A percentile compares a stretch with the other conserved stretches of the same genome.
These are phyloP conservation scores for Pythium vanterpoolii DNA, from an alignment of 352 stramenopile genomes.

Conservation along the genomic window DNA sequence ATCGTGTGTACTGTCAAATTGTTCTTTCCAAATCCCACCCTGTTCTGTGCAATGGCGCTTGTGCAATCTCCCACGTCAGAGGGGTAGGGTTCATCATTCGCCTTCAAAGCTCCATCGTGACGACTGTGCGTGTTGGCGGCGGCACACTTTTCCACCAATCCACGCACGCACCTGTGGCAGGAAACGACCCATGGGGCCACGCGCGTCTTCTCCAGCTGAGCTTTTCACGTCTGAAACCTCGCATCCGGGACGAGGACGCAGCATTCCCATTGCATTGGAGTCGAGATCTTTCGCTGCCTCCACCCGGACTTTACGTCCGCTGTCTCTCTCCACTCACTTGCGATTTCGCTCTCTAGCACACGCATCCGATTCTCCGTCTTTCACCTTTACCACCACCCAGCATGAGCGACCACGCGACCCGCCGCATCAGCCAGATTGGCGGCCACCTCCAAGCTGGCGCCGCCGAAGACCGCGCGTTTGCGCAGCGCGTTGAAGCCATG, in stretches of 20 bases:
- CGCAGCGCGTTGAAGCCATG: constrained; percentile 71
- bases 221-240: constrained; percentile 31
- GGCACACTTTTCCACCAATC: constrained; percentile 27
- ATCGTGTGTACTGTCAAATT: too few relatives aligned
- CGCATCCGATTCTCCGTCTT: not conserved
- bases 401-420: constrained; percentile 62
- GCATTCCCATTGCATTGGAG: not conserved
- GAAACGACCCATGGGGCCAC: constrained; percentile 13
- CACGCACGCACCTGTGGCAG: not conserved
- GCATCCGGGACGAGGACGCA: constrained; percentile 11
- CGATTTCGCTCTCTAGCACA: constrained; percentile 16
- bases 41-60: constrained; percentile 12
- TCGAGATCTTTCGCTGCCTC: constrained; percentile 1
- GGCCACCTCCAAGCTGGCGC: constrained; percentile 45
- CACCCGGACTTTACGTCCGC: not conserved
- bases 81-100: constrained; percentile 16
- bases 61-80: constrained; percentile 22
- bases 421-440: constrained; percentile 74
- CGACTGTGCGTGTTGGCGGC: constrained; percentile 44
- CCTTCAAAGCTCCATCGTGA: constrained; percentile 41
- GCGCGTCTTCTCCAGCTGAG: constrained; percentile 19
- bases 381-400: not conserved
- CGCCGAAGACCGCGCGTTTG: constrained; percentile 59
- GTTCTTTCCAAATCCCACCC: too few relatives aligned
- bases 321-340: constrained; percentile 10